Conservation (phyloP, 257 asterid species). For the Thymus quinquecostatus region DNA sequence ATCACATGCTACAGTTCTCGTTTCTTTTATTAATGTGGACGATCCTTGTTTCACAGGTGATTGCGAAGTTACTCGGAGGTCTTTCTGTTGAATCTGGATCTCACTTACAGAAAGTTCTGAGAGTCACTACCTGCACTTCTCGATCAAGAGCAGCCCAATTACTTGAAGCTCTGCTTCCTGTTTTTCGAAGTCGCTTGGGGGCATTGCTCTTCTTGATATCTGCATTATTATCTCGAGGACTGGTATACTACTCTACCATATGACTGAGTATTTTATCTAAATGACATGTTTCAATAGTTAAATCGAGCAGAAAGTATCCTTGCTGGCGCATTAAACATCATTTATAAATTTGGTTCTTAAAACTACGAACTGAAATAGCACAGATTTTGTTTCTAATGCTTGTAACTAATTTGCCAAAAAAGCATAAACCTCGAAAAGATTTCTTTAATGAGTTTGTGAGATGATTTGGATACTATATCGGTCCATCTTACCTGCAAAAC, state of each 20-base stretch:
- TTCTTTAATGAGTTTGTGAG: not conserved
- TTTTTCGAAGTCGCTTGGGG: slow-evolving; percentile 89
- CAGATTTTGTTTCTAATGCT: not conserved
- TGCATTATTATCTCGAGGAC: slow-evolving; percentile 87
- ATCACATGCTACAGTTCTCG: not conserved
- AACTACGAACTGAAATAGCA: not conserved
- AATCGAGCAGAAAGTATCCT: not conserved
- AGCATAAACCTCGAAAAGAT: not conserved
- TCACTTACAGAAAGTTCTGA: slow-evolving; percentile 66
- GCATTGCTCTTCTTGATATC: slow-evolving; percentile 93
- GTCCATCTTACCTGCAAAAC: no score
- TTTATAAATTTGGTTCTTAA: not conserved
- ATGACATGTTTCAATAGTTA: not conserved
- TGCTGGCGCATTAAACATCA: not conserved
- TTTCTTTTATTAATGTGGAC: not conserved
- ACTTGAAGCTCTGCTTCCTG: slow-evolving; percentile 79
- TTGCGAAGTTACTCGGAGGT: slow-evolving; percentile 72
- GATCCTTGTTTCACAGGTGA: slow-evolving; percentile 44
- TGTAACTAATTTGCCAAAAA: not conserved
- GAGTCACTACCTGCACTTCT: slow-evolving; percentile 65
- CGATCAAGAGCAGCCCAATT: slow-evolving; percentile 51
- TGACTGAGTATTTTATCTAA: not conserved
- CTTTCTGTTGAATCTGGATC: slow-evolving; percentile 76
- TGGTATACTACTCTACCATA: slow-evolving; percentile 51
- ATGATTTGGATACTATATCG: not conserved